Conservation (phyloP, 176 grass and related monocot species). For the Leersia perrieri region DNA sequence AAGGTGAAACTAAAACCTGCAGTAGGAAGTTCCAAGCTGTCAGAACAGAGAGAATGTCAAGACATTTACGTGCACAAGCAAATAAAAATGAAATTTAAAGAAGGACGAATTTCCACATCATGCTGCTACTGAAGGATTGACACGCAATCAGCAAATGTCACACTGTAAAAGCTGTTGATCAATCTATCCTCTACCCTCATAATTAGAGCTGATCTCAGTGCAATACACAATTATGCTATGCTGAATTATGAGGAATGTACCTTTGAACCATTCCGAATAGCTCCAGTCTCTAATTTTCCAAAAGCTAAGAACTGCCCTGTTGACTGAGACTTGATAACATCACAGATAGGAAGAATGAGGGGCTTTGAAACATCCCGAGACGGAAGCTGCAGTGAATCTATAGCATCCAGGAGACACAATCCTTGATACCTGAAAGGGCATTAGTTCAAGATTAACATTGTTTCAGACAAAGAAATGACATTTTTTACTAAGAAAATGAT, state of each 20-base stretch:
- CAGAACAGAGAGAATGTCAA: constrained; percentile 14
- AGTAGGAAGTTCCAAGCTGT: constrained; percentile 22
- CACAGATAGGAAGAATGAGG: constrained; percentile 95
- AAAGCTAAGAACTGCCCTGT: constrained; percentile 83
- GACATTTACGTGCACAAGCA: not conserved
- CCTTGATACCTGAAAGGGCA: constrained; percentile 71
- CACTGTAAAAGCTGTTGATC: constrained; percentile 12
- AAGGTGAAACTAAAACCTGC: constrained; percentile 84
- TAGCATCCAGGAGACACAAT: constrained; percentile 73
- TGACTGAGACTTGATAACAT: constrained; percentile 78
- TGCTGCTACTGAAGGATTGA: constrained; percentile 1
- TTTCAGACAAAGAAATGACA: constrained; percentile 1
- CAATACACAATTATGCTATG: not conserved
- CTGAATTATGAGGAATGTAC: constrained; percentile 32
- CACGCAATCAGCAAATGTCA: constrained; percentile 12
- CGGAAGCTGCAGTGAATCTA: constrained; percentile 80
- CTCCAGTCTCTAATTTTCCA: constrained; percentile 95
- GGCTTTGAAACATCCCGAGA: constrained; percentile 87
- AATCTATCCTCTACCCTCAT: not conserved
- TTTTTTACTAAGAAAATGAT: constrained; percentile 5
- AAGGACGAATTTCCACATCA: constrained; percentile 6
- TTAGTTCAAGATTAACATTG: constrained; percentile 9
- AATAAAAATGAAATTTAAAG: not conserved
- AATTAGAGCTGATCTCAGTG: not conserved
- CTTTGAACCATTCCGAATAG: constrained; percentile 84